phyloP scores from a whole-genome alignment of 768 basidiomycete genomes.

The Hypsizygus marmoreus region DNA sequence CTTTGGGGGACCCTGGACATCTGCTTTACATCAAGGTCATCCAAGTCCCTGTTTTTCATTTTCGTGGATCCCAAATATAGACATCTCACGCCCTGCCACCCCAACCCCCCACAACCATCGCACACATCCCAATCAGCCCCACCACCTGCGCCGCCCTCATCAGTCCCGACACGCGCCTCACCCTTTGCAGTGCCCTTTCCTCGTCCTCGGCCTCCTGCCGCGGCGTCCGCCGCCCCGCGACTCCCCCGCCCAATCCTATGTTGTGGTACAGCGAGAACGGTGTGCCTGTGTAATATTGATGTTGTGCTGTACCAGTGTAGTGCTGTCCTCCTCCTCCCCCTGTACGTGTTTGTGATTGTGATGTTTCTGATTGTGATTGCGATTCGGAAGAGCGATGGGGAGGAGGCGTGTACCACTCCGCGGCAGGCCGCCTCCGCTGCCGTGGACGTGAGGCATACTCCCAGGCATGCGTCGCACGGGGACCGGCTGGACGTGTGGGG shows the following conservation, averaged over 20 bases:
- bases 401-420: too few relatives aligned
- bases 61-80: too few relatives aligned
- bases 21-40: too few relatives aligned
- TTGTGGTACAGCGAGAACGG: too few relatives aligned
- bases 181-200: slow-evolving; percentile 23
- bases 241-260: slow-evolving; percentile 14
- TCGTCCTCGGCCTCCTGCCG: slow-evolving; percentile 25
- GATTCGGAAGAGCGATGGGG: slow-evolving; percentile 18
- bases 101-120: slow-evolving; percentile 21
- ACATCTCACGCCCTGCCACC: too few relatives aligned
- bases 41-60: too few relatives aligned
- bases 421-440: too few relatives aligned
- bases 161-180: slow-evolving; percentile 28
- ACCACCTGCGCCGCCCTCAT: slow-evolving; percentile 31
- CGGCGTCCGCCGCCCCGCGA: slow-evolving; percentile 17
- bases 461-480: slow-evolving; percentile 45
- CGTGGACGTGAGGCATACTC: slow-evolving; percentile 26
- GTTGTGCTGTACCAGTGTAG: slow-evolving; percentile 16
- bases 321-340: slow-evolving; percentile 2
- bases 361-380: slow-evolving; percentile 3
- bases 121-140: slow-evolving; percentile 21
- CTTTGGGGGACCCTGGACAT: too few relatives aligned
- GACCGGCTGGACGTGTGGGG: slow-evolving; percentile 26
- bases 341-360: slow-evolving; percentile 2
- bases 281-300: slow-evolving; percentile 1